Evolutionary conservation across 495 filamentous ascomycete species (phyloP), one percentile per base, ranked within the genome.

Genomic region (Clohesyomyces aquaticus): DNA sequence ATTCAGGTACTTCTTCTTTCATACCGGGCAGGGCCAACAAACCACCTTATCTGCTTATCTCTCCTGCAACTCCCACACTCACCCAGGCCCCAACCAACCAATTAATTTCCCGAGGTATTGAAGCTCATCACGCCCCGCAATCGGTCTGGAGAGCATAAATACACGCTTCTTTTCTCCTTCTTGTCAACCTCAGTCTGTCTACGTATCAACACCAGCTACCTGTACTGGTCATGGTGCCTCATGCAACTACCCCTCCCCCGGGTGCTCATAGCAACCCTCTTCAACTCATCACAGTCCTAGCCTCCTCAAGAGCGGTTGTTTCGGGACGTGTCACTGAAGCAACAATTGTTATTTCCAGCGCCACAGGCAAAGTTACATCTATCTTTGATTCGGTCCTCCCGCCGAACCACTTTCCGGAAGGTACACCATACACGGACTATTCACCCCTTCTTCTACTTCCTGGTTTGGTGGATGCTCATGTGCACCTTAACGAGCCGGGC

Each of bases 401-500:
- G 3, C 75, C 77, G 12, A 80, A 83, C 1, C 81, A 85, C 11
- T 97, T 98, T 76, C 88, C 91, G 0, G 72, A 78, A 0, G 85
- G 83, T 27, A 86, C 87, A 16, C 81, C 80, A 8, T 98, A 97
- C 70, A 82, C 80, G 45, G 89, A 98, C 78, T 87, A 95, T 77
- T 89, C 88, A 14, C 92, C 94, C n/a, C 82, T 87, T 76, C 79
- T 96, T 19, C 78, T 98, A 32, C 84, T 98, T 29, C 94, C 94
- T 0, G 94, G 94, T 19, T 80, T 98, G 32, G 94, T 98, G 11
- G 94, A 98, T 75, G 94, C 94, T 16, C 94, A 98, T 74, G 94
- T 98, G 29, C 94, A 98, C 76, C 85, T 98, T 69, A 98, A 98
- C 71, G 94, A 98, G 78, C 94, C 94, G 0, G 94, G 94, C 48